phyloP scores from a whole-genome alignment of 306 rosid species.

The Purshia tridentata region DNA sequence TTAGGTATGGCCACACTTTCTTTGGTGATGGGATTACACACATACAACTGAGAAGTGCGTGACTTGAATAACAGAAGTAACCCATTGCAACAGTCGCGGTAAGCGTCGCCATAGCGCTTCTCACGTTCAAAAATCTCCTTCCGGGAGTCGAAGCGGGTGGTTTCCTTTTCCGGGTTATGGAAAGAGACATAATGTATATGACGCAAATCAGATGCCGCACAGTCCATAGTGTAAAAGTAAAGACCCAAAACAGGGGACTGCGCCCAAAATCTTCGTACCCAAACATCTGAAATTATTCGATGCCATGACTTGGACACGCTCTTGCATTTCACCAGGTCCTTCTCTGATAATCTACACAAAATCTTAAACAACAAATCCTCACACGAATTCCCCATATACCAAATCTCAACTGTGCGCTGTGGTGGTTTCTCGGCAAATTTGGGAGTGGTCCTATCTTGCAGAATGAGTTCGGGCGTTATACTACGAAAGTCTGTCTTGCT shows the following conservation, averaged over 20 bases:
- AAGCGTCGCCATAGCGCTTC: too few species aligned
- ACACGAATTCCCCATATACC: not conserved
- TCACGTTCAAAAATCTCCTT: too few species aligned
- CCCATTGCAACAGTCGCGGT: too few species aligned
- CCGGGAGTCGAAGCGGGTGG: not conserved
- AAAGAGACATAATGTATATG: not conserved
- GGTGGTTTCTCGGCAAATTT: too few species aligned
- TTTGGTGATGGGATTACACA: too few species aligned
- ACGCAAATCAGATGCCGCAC: not conserved
- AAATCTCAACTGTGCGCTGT: too few species aligned
- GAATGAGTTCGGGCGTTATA: too few species aligned
- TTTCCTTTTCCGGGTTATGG: not conserved
- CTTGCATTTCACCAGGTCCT: conserved; percentile 13
- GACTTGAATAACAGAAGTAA: too few species aligned
- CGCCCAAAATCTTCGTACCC: conserved; percentile 2
- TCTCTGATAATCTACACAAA: not conserved
- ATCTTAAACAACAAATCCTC: not conserved
- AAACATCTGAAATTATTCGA: not conserved
- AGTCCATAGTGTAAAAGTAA: not conserved
- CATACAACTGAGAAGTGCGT: too few species aligned
- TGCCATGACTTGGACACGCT: conserved; percentile 13
- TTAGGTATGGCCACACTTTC: too few species aligned
- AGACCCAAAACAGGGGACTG: conserved; percentile 1
- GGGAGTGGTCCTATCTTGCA: too few species aligned
- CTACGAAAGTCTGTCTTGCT: too few species aligned